These are phyloP conservation scores for Lepidium africanum DNA, from an alignment of 345 rosid species.

Conservation along the genomic window DNA sequence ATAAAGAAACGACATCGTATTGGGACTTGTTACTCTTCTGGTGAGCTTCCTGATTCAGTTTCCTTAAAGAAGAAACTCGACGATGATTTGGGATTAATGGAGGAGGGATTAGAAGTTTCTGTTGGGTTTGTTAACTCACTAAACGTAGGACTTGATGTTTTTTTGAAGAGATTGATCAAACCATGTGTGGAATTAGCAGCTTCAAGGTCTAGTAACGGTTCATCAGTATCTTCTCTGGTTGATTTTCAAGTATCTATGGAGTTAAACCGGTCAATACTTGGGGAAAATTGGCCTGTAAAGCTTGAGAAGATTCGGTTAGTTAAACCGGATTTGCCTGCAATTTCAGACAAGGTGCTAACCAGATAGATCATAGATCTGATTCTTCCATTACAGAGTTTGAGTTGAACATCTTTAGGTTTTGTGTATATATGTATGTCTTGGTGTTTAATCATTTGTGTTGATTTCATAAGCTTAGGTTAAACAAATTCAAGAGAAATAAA, in stretches of 20 bases:
- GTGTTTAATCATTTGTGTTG: not conserved
- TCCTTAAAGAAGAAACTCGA: conserved; percentile 50
- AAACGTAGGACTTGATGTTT: conserved; percentile 50
- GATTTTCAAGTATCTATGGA: conserved; percentile 62
- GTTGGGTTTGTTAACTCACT: conserved; percentile 43
- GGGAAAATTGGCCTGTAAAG: conserved; percentile 47
- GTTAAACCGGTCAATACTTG: conserved; percentile 47
- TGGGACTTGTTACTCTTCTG: conserved; percentile 34
- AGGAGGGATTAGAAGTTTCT: conserved; percentile 51
- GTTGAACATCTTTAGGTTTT: conserved; percentile 9
- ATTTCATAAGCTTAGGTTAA: not conserved
- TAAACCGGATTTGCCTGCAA: conserved; percentile 24
- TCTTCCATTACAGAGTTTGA: conserved; percentile 10
- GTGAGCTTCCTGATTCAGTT: conserved; percentile 54
- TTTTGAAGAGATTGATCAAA: conserved; percentile 56
- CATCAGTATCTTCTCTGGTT: conserved; percentile 32
- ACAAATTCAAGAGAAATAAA: not conserved
- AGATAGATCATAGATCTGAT: conserved; percentile 3
- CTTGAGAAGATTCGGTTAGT: conserved; percentile 43
- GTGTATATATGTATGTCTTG: not conserved
- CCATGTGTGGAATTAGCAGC: conserved; percentile 53
- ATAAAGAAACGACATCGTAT: conserved; percentile 17
- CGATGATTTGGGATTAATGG: conserved; percentile 28
- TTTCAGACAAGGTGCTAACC: conserved; percentile 14
- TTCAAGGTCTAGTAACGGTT: conserved; percentile 28